Evolutionary conservation across 1,284 basidiomycete species (phyloP).

Genomic region (Wallemia hederae): DNA sequence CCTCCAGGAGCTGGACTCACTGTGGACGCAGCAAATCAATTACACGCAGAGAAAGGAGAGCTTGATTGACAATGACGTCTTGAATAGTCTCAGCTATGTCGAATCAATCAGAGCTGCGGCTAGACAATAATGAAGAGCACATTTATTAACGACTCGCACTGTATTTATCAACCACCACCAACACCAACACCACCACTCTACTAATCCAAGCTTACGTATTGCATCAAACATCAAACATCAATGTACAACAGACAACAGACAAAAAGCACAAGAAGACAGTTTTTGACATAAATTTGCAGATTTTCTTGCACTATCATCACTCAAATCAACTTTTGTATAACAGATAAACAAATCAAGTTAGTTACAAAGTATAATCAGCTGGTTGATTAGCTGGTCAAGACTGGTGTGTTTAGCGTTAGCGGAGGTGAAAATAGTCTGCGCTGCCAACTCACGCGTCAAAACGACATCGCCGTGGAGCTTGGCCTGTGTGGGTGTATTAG

Average conservation of each 20-base stretch:
- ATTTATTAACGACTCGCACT: no score
- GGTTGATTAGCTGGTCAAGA: neutral
- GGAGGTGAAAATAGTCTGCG: neutral
- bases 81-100: neutral
- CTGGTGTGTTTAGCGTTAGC: neutral
- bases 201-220: no score
- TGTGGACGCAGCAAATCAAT: neutral
- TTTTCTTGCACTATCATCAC: neutral
- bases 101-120: neutral
- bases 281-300: no score
- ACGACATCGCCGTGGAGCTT: neutral
- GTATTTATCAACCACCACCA: no score
- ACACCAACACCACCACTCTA: no score
- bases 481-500: neutral
- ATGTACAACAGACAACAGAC: neutral
- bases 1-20: neutral
- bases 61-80: neutral
- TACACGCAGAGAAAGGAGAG: neutral
- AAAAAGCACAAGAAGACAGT: no score
- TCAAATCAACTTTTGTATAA: neutral
- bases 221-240: no score
- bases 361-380: no score
- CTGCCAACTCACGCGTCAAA: neutral
- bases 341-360: neutral
- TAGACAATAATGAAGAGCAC: neutral